These are phyloP conservation scores for Flaveria linearis DNA, from an alignment of 129 eudicot genomes.

Conservation along the genomic window DNA sequence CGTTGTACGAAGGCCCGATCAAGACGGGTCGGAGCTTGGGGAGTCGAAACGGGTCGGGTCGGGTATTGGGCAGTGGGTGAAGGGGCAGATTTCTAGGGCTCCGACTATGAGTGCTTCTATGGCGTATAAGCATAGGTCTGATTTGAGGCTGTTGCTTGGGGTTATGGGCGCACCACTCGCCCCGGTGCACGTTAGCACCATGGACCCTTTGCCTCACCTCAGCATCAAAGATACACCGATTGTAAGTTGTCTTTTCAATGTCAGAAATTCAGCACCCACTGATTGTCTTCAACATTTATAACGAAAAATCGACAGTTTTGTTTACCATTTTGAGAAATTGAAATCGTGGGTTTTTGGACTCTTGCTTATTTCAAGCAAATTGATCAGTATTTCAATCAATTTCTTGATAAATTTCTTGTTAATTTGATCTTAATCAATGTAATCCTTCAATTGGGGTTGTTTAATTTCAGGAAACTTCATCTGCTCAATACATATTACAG, in stretches of 20 bases:
- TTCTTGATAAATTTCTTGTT: too few species aligned
- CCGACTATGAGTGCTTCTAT: constrained; percentile 54
- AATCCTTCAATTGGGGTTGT: background rate
- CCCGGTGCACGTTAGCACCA: constrained; percentile 68
- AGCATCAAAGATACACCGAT: constrained; percentile 86
- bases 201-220: constrained; percentile 77
- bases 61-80: constrained; percentile 69
- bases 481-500: constrained; percentile 89
- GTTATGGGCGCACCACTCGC: constrained; percentile 94
- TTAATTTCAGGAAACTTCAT: constrained; percentile 76
- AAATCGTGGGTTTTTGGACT: background rate
- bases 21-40: constrained; percentile 59
- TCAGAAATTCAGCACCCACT: background rate
- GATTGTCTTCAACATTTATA: background rate
- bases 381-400: background rate
- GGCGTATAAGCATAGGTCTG: constrained; percentile 59
- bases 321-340: constrained; percentile 12
- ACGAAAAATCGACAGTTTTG: background rate
- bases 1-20: constrained; percentile 81
- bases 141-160: constrained; percentile 80
- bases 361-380: constrained; percentile 14
- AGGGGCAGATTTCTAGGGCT: constrained; percentile 65
- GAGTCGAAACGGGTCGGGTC: constrained; percentile 76
- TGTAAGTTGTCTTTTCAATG: constrained; percentile 46
- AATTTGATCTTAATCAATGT: too few species aligned